phyloP scores from a whole-genome alignment of 2,329 filamentous ascomycete genomes.

The Dactylonectria estremocensis region DNA sequence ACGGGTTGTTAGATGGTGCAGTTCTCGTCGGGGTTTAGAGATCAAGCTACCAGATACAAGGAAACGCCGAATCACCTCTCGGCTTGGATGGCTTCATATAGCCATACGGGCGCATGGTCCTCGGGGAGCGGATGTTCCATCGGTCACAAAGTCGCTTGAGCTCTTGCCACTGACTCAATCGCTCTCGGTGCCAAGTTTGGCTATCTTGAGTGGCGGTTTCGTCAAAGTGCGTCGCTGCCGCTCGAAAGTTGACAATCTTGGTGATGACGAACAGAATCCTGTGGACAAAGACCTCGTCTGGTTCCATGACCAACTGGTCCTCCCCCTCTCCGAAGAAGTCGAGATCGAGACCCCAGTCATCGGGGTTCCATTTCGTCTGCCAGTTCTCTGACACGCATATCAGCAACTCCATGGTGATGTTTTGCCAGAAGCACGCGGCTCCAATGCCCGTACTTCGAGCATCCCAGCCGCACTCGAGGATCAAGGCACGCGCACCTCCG shows the following conservation, averaged over 20 bases:
- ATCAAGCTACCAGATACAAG: constrained; percentile 81
- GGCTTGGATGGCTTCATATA: constrained; percentile 80
- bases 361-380: constrained; percentile 89
- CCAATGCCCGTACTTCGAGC: constrained; percentile 84
- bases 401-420: constrained; percentile 91
- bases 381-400: constrained; percentile 91
- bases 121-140: constrained; percentile 85
- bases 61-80: constrained; percentile 81
- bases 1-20: constrained; percentile 5
- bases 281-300: constrained; percentile 90
- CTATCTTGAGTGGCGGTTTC: constrained; percentile 74
- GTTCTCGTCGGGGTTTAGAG: not conserved
- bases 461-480: constrained; percentile 93
- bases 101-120: constrained; percentile 89
- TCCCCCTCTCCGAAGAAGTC: constrained; percentile 64
- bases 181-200: constrained; percentile 74
- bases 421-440: constrained; percentile 94
- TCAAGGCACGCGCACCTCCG: constrained; percentile 85
- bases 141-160: constrained; percentile 86
- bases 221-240: constrained; percentile 74
- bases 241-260: constrained; percentile 88
- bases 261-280: constrained; percentile 91
- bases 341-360: constrained; percentile 90
- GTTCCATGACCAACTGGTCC: constrained; percentile 65
- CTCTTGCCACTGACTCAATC: constrained; percentile 82